Evolutionary conservation across 2,329 filamentous ascomycete genomes (phyloP), one percentile per base, ranked within the genome.

Genomic region (Xylariaceae sp.): DNA sequence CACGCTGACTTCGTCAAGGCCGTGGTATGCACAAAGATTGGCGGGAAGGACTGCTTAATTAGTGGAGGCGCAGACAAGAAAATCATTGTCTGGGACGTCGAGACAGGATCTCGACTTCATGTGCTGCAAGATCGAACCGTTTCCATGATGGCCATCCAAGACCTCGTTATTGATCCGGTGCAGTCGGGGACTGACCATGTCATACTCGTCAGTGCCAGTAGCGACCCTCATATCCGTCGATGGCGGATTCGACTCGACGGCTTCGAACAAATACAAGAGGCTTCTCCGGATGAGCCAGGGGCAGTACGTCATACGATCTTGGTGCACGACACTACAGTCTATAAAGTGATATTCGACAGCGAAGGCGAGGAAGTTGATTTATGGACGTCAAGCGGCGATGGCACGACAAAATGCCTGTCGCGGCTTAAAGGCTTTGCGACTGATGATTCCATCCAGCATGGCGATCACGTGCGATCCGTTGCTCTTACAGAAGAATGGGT

Each of bases 351-450:
- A 19, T 96, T 96, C 65, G 89, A 92, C 61, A 69, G 72, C 16
- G 76, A 79, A 5, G 76, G 75, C 32, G 84, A 86, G 6, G 81
- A 84, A 12, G 86, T 83, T 29, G 90, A 97, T 65, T 76, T 97
- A 14, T 98, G 92, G 92, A 97, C 93, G 7, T 89, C 93, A 5
- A 96, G 91, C 57, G 92, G 91, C 3, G 95, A 99, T 72, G 95
- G 91, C 65, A 92, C 89, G 0, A 87, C 87, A 1, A 95, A 93
- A 72, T 93, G 91, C 65, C 81, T 97, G 7, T 81, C 87, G 1
- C 81, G 92, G 50, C 77, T 81, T 20, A 84, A 83, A 44, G 80
- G 80, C 18, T 97, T 91, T 81, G 83, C 82, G 44, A 75, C 83
- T 2, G 91, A 93, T 56, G 88, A 93, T 52, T 82, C 77, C 1